Percentiles rank a stretch among this genome's conserved stretches.
Evolutionary conservation across 331 rosid species (phyloP).

Genomic region (Dryas integrifolia): DNA sequence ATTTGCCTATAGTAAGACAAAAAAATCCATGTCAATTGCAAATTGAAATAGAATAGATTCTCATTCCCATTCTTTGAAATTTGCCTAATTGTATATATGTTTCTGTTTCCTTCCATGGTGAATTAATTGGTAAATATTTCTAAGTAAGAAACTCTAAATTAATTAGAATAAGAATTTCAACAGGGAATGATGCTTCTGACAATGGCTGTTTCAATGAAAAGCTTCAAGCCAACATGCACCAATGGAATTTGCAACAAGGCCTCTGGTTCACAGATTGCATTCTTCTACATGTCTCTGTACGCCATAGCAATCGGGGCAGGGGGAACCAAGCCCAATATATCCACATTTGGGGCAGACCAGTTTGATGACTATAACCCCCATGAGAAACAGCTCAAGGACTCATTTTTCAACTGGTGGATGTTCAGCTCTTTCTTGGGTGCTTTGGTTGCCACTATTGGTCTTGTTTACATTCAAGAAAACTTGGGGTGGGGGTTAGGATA

Average conservation of each 20-base stretch:
- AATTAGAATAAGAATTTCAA: background rate
- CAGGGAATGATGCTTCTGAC: slow-evolving; percentile 95
- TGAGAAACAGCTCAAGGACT: slow-evolving; percentile 69
- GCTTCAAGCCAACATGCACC: slow-evolving; percentile 62
- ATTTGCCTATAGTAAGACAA: background rate
- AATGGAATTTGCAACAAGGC: slow-evolving; percentile 83
- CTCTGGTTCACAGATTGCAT: slow-evolving; percentile 57
- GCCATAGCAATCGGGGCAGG: slow-evolving; percentile 81
- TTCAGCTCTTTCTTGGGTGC: slow-evolving; percentile 89
- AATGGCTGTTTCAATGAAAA: slow-evolving; percentile 73
- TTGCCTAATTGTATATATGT: background rate
- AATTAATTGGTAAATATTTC: too few species aligned
- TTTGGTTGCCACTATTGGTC: slow-evolving; percentile 65
- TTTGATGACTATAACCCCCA: slow-evolving; percentile 73
- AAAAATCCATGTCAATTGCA: background rate
- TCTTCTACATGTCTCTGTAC: slow-evolving; percentile 82
- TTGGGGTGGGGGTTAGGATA: slow-evolving; percentile 96
- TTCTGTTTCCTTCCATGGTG: too few species aligned
- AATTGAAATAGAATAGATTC: background rate
- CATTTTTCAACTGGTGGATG: slow-evolving; percentile 99
- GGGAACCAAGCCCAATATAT: slow-evolving; percentile 88
- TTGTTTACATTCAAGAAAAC: slow-evolving; percentile 87
- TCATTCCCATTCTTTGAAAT: background rate
- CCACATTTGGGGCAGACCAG: slow-evolving; percentile 97
- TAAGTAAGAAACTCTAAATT: background rate